Percentiles rank a stretch among this genome's conserved stretches.
Conservation (phyloP, 176 grass and related monocot genomes). For the maize (Zea mays) region Zm-B73-REFERENCE-NAM-5.0 NC_050097.1:42587001-42587500, state of each 20-base stretch:
- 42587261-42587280: conserved; percentile 4
- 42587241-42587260: not conserved
- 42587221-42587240: conserved; percentile 17
- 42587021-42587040: not conserved
- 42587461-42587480: conserved; percentile 66
- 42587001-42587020: too few relatives aligned
- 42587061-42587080: not conserved
- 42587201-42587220: not conserved
- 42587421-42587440: conserved; percentile 56
- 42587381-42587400: conserved; percentile 36
- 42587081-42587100: not conserved
- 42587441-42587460: conserved; percentile 58
- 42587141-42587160: not conserved
- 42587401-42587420: conserved; percentile 46
- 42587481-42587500: conserved; percentile 70
- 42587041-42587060: not conserved
- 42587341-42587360: conserved; percentile 32
- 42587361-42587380: conserved; percentile 55
- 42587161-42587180: not conserved
- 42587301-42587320: conserved; percentile 24
- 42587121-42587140: not conserved
- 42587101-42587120: not conserved
- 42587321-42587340: conserved; percentile 29
- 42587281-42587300: not conserved
- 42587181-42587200: not conserved